Evolutionary conservation across 164 flowering plant genomes (phyloP).

Genomic region (Liquidambar formosana): DNA sequence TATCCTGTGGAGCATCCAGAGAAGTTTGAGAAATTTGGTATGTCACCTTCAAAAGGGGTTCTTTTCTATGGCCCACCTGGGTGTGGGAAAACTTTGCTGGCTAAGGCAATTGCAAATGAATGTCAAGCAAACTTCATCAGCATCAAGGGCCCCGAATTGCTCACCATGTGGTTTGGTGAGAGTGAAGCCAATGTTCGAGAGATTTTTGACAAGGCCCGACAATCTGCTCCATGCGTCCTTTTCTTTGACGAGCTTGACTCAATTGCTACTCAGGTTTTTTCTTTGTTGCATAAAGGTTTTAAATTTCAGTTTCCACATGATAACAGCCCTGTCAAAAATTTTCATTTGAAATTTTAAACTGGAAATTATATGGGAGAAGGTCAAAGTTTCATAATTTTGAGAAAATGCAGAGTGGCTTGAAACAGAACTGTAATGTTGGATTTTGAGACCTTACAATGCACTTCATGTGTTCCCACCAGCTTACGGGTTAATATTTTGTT

Average conservation of each 20-base stretch:
- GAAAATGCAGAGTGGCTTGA: too few species aligned
- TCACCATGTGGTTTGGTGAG: conserved; percentile 52
- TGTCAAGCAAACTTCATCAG: conserved; percentile 47
- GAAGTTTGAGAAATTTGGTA: conserved; percentile 44
- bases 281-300: not conserved
- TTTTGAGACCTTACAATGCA: too few species aligned
- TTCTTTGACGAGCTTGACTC: conserved; percentile 46
- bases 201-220: conserved; percentile 43
- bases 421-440: too few species aligned
- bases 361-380: too few species aligned
- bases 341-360: too few species aligned
- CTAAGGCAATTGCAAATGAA: conserved; percentile 51
- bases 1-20: conserved; percentile 46
- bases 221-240: conserved; percentile 36
- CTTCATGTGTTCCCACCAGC: too few species aligned
- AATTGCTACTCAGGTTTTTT: conserved; percentile 36
- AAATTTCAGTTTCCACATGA: not conserved
- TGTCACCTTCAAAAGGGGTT: conserved; percentile 47
- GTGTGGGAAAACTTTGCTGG: conserved; percentile 44
- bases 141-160: conserved; percentile 44
- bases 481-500: not conserved
- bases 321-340: too few species aligned
- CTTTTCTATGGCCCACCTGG: conserved; percentile 50
- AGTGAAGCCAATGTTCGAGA: conserved; percentile 51
- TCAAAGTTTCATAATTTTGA: too few species aligned